These are phyloP conservation scores for Lachnellula suecica DNA, from an alignment of 2,329 filamentous ascomycete genomes.

Conservation along the genomic window DNA sequence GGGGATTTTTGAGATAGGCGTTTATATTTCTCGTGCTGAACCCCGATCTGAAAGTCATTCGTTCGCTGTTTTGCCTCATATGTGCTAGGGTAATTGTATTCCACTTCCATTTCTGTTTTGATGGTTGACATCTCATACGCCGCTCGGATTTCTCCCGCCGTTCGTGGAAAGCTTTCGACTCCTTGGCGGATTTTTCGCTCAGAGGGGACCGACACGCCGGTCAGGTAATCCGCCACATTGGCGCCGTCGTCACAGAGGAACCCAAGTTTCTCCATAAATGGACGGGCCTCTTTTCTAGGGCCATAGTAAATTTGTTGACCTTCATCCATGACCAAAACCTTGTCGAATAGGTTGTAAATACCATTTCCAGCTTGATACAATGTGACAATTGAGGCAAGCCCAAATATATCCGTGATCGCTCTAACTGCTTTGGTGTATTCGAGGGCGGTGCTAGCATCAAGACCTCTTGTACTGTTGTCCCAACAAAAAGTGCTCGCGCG, in stretches of 20 bases:
- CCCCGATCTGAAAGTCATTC: slow-evolving; percentile 51
- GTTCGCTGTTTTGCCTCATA: slow-evolving; percentile 43
- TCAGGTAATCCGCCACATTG: slow-evolving; percentile 65
- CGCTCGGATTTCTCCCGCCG: slow-evolving; percentile 41
- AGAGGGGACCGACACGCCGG: slow-evolving; percentile 49
- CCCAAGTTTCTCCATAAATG: slow-evolving; percentile 64
- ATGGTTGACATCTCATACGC: slow-evolving; percentile 54
- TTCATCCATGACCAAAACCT: slow-evolving; percentile 66
- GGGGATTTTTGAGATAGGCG: slow-evolving; percentile 52
- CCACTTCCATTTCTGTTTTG: slow-evolving; percentile 47
- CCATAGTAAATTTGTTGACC: slow-evolving; percentile 68
- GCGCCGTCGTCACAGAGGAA: slow-evolving; percentile 62
- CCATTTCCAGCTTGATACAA: slow-evolving; percentile 70
- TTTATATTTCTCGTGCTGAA: slow-evolving; percentile 54
- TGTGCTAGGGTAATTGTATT: slow-evolving; percentile 57
- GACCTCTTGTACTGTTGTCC: slow-evolving; percentile 66
- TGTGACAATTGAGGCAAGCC: slow-evolving; percentile 60
- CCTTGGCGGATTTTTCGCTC: slow-evolving; percentile 60
- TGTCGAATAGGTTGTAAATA: slow-evolving; percentile 70
- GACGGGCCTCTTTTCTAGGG: slow-evolving; percentile 53
- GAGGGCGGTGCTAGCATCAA: slow-evolving; percentile 70
- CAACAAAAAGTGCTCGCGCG: slow-evolving; percentile 54
- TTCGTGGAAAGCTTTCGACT: slow-evolving; percentile 46
- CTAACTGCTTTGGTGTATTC: slow-evolving; percentile 60
- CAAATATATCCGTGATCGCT: slow-evolving; percentile 61